A percentile compares a stretch with the other conserved stretches of the same genome.
Conservation (phyloP, 768 basidiomycete species). For the Coprinopsis sp. region DNA sequence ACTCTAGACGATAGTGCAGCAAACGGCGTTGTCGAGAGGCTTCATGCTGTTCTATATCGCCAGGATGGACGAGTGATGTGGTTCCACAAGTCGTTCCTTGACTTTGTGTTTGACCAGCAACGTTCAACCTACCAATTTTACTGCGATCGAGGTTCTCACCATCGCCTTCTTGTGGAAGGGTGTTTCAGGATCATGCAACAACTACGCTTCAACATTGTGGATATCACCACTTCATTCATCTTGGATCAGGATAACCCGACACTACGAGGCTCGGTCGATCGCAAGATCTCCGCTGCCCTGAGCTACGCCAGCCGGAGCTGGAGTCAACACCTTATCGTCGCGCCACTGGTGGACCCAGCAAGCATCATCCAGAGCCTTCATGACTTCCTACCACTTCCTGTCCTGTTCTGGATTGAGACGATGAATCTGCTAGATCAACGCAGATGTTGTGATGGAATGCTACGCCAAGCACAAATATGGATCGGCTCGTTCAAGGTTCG, state of each 20-base stretch:
- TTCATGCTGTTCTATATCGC: too few relatives aligned
- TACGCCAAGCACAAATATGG: background rate
- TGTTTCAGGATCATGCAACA: background rate
- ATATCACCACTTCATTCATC: background rate
- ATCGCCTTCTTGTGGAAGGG: background rate
- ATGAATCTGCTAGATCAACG: slow-evolving; percentile 4
- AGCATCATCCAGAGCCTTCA: slow-evolving; percentile 2
- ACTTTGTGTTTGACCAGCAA: too few relatives aligned
- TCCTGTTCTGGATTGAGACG: slow-evolving; percentile 9
- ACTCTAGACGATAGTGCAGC: background rate
- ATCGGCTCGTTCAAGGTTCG: background rate
- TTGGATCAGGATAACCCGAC: background rate
- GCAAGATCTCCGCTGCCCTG: background rate
- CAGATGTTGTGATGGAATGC: background rate
- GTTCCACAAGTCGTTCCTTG: too few relatives aligned
- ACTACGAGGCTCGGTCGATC: background rate
- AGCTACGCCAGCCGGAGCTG: background rate
- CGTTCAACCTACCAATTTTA: background rate
- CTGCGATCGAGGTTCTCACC: background rate
- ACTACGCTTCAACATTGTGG: background rate
- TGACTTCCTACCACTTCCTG: slow-evolving; percentile 7
- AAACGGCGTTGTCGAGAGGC: too few relatives aligned
- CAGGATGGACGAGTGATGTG: too few relatives aligned
- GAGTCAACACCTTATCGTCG: background rate
- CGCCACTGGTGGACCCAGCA: background rate